These are phyloP conservation scores for Bipolaris gigantea DNA, from an alignment of 2,329 filamentous ascomycete genomes.

Conservation along the genomic window DNA sequence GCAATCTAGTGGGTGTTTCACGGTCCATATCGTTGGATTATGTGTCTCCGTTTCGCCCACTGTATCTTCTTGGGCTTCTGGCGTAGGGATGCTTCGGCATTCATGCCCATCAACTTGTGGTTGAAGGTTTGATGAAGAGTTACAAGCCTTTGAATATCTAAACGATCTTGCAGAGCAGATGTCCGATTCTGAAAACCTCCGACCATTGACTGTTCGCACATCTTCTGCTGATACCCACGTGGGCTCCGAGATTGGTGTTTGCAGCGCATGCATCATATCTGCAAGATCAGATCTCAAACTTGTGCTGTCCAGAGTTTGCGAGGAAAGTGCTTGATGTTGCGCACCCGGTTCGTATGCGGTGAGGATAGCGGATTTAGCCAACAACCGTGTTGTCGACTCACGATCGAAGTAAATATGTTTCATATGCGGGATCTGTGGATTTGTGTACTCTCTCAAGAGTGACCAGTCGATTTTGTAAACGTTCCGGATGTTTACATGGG, in stretches of 20 bases:
- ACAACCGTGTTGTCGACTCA: constrained; percentile 30
- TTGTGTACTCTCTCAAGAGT: constrained; percentile 30
- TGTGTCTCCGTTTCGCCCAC: not conserved
- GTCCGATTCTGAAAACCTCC: not conserved
- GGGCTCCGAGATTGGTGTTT: constrained; percentile 7
- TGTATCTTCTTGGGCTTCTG: constrained; percentile 11
- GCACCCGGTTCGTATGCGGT: constrained; percentile 32
- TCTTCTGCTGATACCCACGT: not conserved
- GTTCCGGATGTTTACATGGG: constrained; percentile 41
- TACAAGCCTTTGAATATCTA: not conserved
- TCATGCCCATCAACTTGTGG: not conserved
- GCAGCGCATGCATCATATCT: not conserved
- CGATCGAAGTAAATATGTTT: constrained; percentile 27
- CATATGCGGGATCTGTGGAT: constrained; percentile 24
- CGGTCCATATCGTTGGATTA: not conserved
- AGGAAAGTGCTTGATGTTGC: constrained; percentile 16
- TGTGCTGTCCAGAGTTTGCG: not conserved
- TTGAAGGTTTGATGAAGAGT: constrained; percentile 9
- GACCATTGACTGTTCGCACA: not conserved
- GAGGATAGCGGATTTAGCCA: constrained; percentile 31
- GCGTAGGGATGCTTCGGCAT: not conserved
- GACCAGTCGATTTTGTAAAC: constrained; percentile 41
- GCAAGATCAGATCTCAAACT: constrained; percentile 30
- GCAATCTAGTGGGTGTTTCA: constrained; percentile 5
- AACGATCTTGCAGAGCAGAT: not conserved